Percentiles rank a stretch among this genome's conserved stretches.
These are phyloP conservation scores for Pythium vanterpoolii DNA, from an alignment of 352 stramenopile genomes.

Conservation along the genomic window DNA sequence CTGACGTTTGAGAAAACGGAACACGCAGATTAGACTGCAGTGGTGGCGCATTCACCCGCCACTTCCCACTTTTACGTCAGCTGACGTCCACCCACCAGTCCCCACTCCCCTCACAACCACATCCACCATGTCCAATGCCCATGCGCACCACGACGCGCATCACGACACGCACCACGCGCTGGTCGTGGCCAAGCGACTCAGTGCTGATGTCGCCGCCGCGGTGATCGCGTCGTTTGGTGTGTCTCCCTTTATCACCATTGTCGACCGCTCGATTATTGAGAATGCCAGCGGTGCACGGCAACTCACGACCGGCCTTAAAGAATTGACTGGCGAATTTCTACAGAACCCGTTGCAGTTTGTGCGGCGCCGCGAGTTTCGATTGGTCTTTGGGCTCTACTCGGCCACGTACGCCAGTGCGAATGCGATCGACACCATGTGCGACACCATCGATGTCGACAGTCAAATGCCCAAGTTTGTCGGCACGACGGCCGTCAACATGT, in stretches of 20 bases:
- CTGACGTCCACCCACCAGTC: background rate
- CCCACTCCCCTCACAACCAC: background rate
- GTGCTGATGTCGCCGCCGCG: constrained; percentile 55
- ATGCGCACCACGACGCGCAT: constrained; percentile 13
- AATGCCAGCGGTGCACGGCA: constrained; percentile 77
- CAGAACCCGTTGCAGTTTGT: constrained; percentile 78
- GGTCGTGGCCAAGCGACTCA: constrained; percentile 52
- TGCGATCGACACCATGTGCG: constrained; percentile 79
- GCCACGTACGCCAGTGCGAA: constrained; percentile 90
- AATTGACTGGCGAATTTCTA: constrained; percentile 57
- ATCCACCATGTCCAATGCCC: constrained; percentile 18
- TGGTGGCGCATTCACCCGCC: background rate
- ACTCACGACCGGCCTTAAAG: constrained; percentile 58
- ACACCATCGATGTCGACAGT: constrained; percentile 65
- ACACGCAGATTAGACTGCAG: constrained; percentile 3
- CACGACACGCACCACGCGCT: constrained; percentile 5
- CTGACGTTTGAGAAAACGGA: background rate
- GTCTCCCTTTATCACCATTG: constrained; percentile 86
- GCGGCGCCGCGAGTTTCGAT: constrained; percentile 81
- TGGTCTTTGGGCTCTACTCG: constrained; percentile 90
- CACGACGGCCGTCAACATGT: constrained; percentile 90
- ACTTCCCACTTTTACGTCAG: background rate
- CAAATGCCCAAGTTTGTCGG: constrained; percentile 88
- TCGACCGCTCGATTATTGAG: constrained; percentile 89
- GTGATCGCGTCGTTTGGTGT: constrained; percentile 66